Evolutionary conservation across 495 filamentous ascomycete species (phyloP).

Genomic region (Parachaetomium inaequale): DNA sequence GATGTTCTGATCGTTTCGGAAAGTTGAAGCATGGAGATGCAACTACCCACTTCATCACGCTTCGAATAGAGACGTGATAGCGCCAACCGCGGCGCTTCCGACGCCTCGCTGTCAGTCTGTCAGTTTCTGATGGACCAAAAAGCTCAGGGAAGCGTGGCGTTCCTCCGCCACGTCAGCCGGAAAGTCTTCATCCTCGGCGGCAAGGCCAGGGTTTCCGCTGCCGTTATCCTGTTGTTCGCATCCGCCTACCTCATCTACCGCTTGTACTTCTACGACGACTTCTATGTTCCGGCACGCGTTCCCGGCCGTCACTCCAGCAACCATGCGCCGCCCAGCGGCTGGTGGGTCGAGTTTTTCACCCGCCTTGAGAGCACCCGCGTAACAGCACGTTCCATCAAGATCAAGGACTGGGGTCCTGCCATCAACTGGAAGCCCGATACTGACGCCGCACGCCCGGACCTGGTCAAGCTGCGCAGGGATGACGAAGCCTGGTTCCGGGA

Average conservation of each 20-base stretch:
- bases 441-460: constrained; percentile 6
- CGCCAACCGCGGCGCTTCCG: not conserved
- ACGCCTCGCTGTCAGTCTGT: not conserved
- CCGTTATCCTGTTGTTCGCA: constrained; percentile 10
- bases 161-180: not conserved
- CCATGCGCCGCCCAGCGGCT: constrained; percentile 12
- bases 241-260: constrained; percentile 6
- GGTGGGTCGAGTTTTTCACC: constrained; percentile 23
- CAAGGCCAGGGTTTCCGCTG: constrained; percentile 3
- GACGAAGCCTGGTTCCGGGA: constrained; percentile 6
- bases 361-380: constrained; percentile 16
- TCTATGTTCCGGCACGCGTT: not conserved
- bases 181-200: not conserved
- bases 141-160: not conserved
- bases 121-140: not conserved
- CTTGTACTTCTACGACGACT: constrained; percentile 1
- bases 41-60: not conserved
- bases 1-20: not conserved
- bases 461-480: not conserved
- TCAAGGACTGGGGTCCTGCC: not conserved
- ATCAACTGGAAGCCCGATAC: constrained; percentile 16
- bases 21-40: not conserved
- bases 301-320: not conserved
- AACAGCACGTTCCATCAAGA: not conserved
- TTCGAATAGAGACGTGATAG: not conserved